A percentile compares a stretch with the other conserved stretches of the same genome.
Conservation (phyloP, 2,329 filamentous ascomycete species). For the Neonectria ditissima region DNA sequence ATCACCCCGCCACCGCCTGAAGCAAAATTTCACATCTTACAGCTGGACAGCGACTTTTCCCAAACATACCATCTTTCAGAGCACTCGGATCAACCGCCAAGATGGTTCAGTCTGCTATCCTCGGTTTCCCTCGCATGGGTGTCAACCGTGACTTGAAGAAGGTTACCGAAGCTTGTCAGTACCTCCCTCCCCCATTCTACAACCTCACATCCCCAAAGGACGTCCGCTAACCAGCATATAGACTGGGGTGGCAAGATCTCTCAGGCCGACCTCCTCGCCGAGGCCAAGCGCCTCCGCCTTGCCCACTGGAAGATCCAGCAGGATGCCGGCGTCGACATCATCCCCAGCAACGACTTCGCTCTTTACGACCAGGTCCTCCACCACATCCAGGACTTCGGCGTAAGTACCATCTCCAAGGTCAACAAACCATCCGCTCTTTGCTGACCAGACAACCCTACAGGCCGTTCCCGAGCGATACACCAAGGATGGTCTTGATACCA, state of each 20-base stretch:
- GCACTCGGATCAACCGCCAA: conserved; percentile 53
- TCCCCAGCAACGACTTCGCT: conserved; percentile 99
- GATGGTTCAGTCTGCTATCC: conserved; percentile 79
- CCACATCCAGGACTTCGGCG: conserved; percentile 98
- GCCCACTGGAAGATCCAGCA: conserved; percentile 99
- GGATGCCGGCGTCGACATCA: conserved; percentile 95
- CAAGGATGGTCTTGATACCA: conserved; percentile 84
- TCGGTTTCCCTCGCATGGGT: conserved; percentile 99
- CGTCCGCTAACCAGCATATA: conserved; percentile 45
- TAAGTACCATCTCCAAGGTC: conserved; percentile 61
- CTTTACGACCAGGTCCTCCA: conserved; percentile 98
- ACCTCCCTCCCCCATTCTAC: conserved; percentile 5
- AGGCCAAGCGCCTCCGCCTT: conserved; percentile 96
- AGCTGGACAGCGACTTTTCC: conserved; percentile 23
- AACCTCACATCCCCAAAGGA: conserved; percentile 16
- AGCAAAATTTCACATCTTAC: conserved; percentile 28
- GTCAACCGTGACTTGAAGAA: conserved; percentile 99
- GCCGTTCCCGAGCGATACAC: conserved; percentile 94
- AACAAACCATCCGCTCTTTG: neutral
- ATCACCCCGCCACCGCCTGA: conserved; percentile 34
- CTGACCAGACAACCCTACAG: conserved; percentile 56
- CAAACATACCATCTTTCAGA: conserved; percentile 34
- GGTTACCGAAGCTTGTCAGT: conserved; percentile 91
- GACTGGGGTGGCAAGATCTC: conserved; percentile 95
- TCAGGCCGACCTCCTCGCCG: conserved; percentile 87